Evolutionary conservation across 805 yeast genomes (phyloP).

Genomic region (Kuraishia molischiana): DNA sequence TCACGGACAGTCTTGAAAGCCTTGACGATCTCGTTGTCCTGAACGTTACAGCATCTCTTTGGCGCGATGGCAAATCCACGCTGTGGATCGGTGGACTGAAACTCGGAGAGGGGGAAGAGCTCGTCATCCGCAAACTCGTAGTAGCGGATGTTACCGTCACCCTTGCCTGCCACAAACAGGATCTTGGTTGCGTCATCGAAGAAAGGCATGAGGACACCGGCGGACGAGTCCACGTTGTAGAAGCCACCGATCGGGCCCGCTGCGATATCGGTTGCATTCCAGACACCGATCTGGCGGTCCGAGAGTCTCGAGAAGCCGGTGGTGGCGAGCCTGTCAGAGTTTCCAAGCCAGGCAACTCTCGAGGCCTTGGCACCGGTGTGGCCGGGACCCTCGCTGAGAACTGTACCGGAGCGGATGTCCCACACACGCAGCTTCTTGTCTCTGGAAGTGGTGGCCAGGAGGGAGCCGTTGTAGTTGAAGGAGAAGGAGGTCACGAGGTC

Average conservation of each 20-base stretch:
- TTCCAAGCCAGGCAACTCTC: conserved; percentile 86
- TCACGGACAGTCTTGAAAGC: conserved; percentile 87
- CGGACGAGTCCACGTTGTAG: conserved; percentile 75
- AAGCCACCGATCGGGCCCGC: conserved; percentile 89
- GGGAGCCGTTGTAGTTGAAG: conserved; percentile 83
- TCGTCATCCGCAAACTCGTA: conserved; percentile 83
- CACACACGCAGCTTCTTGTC: conserved; percentile 87
- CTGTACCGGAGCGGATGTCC: conserved; percentile 72
- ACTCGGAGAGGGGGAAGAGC: conserved; percentile 79
- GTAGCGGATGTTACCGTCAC: conserved; percentile 95
- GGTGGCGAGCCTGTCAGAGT: conserved; percentile 74
- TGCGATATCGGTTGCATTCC: conserved; percentile 72
- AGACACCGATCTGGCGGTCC: conserved; percentile 90
- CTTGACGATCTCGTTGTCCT: conserved; percentile 76
- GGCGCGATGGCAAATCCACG: conserved; percentile 93
- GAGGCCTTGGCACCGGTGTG: conserved; percentile 91
- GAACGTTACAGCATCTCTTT: conserved; percentile 65
- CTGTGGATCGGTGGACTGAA: conserved; percentile 83
- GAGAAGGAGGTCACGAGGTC: conserved; percentile 91
- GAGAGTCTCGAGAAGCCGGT: conserved; percentile 91
- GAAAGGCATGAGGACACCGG: conserved; percentile 90
- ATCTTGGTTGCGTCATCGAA: conserved; percentile 75
- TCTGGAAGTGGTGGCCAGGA: conserved; percentile 81
- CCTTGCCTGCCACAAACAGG: conserved; percentile 89
- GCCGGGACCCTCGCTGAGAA: conserved; percentile 77